phyloP scores from a whole-genome alignment of 257 asterid genomes.

The Gentiana macrophylla region DNA sequence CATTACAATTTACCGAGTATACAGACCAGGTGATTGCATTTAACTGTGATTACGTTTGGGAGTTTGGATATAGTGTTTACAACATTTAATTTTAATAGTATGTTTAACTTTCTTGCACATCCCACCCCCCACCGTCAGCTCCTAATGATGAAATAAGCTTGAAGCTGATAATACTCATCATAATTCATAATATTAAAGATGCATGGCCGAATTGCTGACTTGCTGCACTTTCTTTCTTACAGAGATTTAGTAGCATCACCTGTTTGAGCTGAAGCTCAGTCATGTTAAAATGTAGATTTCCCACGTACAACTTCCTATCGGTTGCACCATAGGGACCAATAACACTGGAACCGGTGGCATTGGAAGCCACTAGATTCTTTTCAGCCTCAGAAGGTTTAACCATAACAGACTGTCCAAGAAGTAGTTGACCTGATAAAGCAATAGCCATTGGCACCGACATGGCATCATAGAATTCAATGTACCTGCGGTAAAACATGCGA shows the following conservation, averaged over 20 bases:
- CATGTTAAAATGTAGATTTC: conserved; percentile 93
- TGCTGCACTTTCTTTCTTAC: too few relatives aligned
- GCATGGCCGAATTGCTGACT: too few relatives aligned
- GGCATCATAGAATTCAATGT: conserved; percentile 87
- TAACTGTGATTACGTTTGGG: too few relatives aligned
- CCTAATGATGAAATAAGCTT: too few relatives aligned
- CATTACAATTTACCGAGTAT: too few relatives aligned
- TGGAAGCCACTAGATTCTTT: conserved; percentile 95
- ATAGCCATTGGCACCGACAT: conserved; percentile 99
- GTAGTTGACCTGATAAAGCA: conserved; percentile 83
- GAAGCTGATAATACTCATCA: too few relatives aligned
- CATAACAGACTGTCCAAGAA: conserved; percentile 97
- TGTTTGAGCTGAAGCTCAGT: conserved; percentile 88
- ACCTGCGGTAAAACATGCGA: conserved; percentile 34
- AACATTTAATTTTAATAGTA: too few relatives aligned
- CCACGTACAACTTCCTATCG: conserved; percentile 86
- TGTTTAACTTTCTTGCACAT: too few relatives aligned
- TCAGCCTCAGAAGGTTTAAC: conserved; percentile 99
- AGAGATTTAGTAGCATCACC: conserved; percentile 23
- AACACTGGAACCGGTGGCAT: conserved; percentile 57
- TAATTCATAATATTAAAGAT: too few relatives aligned
- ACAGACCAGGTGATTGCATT: too few relatives aligned
- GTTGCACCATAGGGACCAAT: conserved; percentile 88
- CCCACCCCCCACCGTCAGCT: too few relatives aligned
- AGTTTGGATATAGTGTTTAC: too few relatives aligned